Base-by-base conservation (phyloP, 2,329 filamentous ascomycete genomes). In the Remersonia thermophila region DNA sequence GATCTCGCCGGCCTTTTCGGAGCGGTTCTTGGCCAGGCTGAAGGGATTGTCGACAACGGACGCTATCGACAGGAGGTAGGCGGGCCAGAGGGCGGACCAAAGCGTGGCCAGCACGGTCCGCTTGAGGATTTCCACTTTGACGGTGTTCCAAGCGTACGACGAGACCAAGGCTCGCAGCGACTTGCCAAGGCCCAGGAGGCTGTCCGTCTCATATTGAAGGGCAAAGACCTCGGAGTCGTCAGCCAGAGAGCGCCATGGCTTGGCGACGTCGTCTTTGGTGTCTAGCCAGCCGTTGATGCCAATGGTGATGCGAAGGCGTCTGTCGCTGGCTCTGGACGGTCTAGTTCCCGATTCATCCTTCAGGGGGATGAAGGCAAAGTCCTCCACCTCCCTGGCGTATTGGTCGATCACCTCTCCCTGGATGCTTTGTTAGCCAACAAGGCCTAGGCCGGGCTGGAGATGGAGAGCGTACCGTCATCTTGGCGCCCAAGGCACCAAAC, bases 281-380 rank as follows among this genome's bases (percentile, higher is more conserved):
- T 72, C 79, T 10, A 93, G 66, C 87, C 86, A 94, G 26, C 87
- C 87, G 41, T 84, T 89, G 44, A 93, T 76, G 7, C 83, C 84
- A 39, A 95, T 83, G 0, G 83, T 86, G 3, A 95, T 78, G 9
- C 85, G 73, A 3, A 94, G 61, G 3, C 80, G 70, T 3, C 66
- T 61, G 7, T 56, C 50, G 18, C 60, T 49, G 10, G 54, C 48
- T 18, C 55, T 51, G 53, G 2, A 48, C 8, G 30, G n/a, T 3
- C 37, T 50, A 7, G 48, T 37, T 5, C 62, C 62, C 54, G 54
- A 60, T 37, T 65, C 56, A 4, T 62, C 60, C 20, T 70, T 12
- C 12, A 93, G 70, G 0, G 85, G 85, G 2, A 94, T 66, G 52
- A 95, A 94, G 14, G 64, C 61, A 47, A 77, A 77, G 55, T 94